These are phyloP conservation scores for Plantago coronopus DNA, from an alignment of 305 asterid species.

Conservation along the genomic window DNA sequence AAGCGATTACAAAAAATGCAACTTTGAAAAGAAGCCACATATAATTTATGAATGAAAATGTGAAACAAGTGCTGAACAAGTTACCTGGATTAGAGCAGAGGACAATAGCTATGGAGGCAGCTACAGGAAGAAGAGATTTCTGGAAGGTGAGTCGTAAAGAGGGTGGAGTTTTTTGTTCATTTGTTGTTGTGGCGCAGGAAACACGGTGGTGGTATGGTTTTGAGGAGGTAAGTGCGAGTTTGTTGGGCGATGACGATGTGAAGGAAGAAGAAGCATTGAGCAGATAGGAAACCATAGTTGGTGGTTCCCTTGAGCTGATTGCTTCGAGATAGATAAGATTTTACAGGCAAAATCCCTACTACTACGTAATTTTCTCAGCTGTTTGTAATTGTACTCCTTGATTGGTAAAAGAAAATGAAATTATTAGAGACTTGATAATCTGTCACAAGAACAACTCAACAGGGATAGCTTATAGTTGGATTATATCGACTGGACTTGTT, in stretches of 20 bases:
- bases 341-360: not conserved
- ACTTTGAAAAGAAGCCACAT: not conserved
- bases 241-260: slow-evolving; percentile 25
- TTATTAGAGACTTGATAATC: no score
- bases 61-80: slow-evolving; percentile 5
- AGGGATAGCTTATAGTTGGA: no score
- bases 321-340: slow-evolving; percentile 11
- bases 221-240: slow-evolving; percentile 17
- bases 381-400: no score
- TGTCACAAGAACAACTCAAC: no score
- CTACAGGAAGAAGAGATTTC: slow-evolving; percentile 38
- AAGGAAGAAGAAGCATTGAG: slow-evolving; percentile 29
- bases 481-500: no score
- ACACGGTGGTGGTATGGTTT: slow-evolving; percentile 19
- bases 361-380: no score
- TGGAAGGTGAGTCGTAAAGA: slow-evolving; percentile 22
- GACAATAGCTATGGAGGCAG: slow-evolving; percentile 45
- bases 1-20: not conserved
- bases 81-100: slow-evolving; percentile 49
- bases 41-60: not conserved
- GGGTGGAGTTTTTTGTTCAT: slow-evolving; percentile 12
- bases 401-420: no score
- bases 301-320: not conserved
- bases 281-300: slow-evolving; percentile 8
- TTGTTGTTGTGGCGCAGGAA: slow-evolving; percentile 26